A percentile compares a stretch with the other conserved stretches of the same genome.
Evolutionary conservation across 345 rosid genomes (phyloP).

Genomic region (Syzygium grande): DNA sequence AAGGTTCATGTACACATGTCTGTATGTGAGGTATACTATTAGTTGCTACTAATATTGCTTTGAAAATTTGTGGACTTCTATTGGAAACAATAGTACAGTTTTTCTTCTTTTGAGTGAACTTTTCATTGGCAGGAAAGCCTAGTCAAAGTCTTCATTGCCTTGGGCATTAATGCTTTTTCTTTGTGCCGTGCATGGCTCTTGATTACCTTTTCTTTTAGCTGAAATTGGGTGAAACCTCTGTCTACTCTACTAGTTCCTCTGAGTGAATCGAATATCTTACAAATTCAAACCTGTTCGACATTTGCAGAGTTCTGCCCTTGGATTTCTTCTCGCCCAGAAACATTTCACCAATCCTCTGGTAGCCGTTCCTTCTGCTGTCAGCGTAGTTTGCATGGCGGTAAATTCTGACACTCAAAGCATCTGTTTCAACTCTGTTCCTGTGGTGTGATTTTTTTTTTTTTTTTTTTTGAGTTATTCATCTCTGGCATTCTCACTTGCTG

Average conservation of each 20-base stretch:
- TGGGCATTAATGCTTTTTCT: neutral
- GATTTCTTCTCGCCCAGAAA: slow-evolving; percentile 89
- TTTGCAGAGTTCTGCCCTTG: slow-evolving; percentile 90
- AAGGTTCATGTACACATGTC: neutral
- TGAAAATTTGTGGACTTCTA: neutral
- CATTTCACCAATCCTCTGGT: slow-evolving; percentile 94
- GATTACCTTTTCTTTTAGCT: neutral
- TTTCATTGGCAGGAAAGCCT: neutral
- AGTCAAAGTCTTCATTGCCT: neutral
- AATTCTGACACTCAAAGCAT: neutral
- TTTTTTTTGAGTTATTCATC: neutral
- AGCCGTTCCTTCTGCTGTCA: slow-evolving; percentile 95
- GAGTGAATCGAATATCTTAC: neutral
- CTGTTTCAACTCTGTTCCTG: neutral
- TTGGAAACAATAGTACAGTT: neutral
- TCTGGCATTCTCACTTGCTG: neutral
- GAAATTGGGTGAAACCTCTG: neutral
- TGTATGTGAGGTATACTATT: neutral
- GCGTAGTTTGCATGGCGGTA: slow-evolving; percentile 99
- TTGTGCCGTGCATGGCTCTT: neutral
- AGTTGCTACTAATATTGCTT: neutral
- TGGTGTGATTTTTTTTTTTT: neutral
- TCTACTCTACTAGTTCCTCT: neutral
- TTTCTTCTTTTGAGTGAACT: neutral
- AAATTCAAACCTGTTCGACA: neutral